Percentiles rank a stretch among this genome's conserved stretches.
Evolutionary conservation across 129 eudicot genomes (phyloP).

Genomic region (Helianthus annuus): DNA sequence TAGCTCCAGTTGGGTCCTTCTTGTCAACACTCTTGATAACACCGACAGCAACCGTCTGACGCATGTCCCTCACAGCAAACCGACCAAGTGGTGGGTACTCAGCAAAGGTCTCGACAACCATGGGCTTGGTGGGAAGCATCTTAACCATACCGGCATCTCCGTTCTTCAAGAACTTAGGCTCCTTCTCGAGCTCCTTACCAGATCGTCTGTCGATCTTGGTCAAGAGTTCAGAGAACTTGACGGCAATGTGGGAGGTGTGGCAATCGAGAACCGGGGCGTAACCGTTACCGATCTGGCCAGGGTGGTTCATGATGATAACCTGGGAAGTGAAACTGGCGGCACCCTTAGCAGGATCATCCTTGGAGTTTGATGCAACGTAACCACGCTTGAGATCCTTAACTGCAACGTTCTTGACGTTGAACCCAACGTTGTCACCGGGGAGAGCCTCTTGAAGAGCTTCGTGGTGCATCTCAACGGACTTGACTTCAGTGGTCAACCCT

Average conservation of each 20-base stretch:
- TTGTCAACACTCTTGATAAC: constrained; percentile 52
- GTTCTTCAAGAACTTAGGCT: constrained; percentile 34
- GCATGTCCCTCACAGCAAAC: constrained; percentile 50
- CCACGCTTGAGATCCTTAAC: constrained; percentile 23
- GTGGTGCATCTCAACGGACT: constrained; percentile 18
- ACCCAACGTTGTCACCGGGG: constrained; percentile 53
- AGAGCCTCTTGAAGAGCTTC: constrained; percentile 30
- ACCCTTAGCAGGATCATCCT: constrained; percentile 34
- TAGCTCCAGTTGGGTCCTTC: constrained; percentile 52
- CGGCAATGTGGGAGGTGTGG: constrained; percentile 53
- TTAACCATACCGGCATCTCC: constrained; percentile 20
- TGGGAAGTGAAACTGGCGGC: constrained; percentile 17
- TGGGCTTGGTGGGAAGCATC: constrained; percentile 36
- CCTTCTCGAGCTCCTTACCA: constrained; percentile 54
- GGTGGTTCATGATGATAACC: constrained; percentile 59
- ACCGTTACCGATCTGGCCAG: constrained; percentile 53
- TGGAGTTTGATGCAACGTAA: constrained; percentile 30
- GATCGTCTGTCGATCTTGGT: constrained; percentile 41
- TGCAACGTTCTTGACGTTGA: constrained; percentile 50
- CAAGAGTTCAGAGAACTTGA: constrained; percentile 15
- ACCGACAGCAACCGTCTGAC: constrained; percentile 53
- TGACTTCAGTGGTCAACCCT: constrained; percentile 19
- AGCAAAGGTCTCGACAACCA: constrained; percentile 39
- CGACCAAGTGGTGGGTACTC: constrained; percentile 40
- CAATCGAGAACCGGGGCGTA: constrained; percentile 53